Evolutionary conservation across 75 land plant genomes (phyloP).

Genomic region (Isoetes taiwanensis): DNA sequence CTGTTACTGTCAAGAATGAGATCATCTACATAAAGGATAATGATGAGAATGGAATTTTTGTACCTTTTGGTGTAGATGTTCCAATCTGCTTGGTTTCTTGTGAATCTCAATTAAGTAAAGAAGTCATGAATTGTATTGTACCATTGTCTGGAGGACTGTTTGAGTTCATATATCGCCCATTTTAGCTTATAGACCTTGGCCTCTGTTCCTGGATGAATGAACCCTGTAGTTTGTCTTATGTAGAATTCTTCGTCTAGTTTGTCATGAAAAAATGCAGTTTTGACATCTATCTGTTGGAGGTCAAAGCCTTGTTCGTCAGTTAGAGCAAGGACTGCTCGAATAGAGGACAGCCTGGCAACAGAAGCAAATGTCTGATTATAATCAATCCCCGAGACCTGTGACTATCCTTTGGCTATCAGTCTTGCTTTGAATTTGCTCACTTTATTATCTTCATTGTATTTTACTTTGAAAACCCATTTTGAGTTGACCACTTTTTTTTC

Average conservation of each 20-base stretch:
- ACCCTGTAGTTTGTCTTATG: constrained; percentile 8
- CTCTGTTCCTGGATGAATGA: too few relatives aligned
- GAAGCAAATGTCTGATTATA: constrained; percentile 7
- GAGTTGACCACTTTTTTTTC: not conserved
- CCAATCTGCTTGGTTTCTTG: not conserved
- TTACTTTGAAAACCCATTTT: constrained; percentile 8
- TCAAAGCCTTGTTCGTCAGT: not conserved
- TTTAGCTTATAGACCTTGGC: not conserved
- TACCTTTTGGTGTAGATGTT: not conserved
- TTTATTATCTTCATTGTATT: not conserved
- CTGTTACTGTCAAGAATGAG: too few relatives aligned
- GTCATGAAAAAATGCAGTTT: constrained; percentile 8
- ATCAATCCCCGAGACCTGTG: constrained; percentile 3
- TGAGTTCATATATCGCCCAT: constrained; percentile 5
- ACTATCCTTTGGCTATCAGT: constrained; percentile 4
- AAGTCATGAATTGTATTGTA: not conserved
- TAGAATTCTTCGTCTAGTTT: not conserved
- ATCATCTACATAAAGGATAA: not conserved
- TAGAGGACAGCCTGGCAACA: not conserved
- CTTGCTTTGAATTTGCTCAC: not conserved
- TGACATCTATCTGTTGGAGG: constrained; percentile 5
- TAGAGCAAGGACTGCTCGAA: not conserved
- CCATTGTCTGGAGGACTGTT: constrained; percentile 10
- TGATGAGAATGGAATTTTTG: not conserved
- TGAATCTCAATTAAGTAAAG: not conserved